Percentiles rank a stretch among this genome's conserved stretches.
Conservation (phyloP, 352 stramenopile genomes). For the Globisporangium barbulae region DNA sequence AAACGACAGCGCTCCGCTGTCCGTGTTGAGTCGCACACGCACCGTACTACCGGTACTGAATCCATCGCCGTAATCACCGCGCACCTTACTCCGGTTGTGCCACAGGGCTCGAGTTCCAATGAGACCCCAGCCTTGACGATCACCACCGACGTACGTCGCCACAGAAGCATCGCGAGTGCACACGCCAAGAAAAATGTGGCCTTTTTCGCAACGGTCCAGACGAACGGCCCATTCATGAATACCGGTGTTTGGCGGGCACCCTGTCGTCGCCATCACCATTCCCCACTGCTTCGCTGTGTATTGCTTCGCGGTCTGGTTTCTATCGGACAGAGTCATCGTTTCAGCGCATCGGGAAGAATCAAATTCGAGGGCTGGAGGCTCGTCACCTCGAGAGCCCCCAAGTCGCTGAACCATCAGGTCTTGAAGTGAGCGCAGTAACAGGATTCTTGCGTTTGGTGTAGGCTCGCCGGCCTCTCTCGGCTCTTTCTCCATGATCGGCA, state of each 20-base stretch:
- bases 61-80: slow-evolving; percentile 84
- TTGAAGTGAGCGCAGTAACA: slow-evolving; percentile 79
- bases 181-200: slow-evolving; percentile 88
- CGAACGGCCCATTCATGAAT: slow-evolving; percentile 87
- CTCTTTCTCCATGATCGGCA: slow-evolving; percentile 58
- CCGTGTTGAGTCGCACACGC: slow-evolving; percentile 80
- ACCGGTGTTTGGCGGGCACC: slow-evolving; percentile 78
- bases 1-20: slow-evolving; percentile 85
- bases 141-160: slow-evolving; percentile 85
- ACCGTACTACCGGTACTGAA: slow-evolving; percentile 87
- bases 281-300: slow-evolving; percentile 90
- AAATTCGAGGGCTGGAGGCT: slow-evolving; percentile 81
- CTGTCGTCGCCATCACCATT: slow-evolving; percentile 87
- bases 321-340: slow-evolving; percentile 86
- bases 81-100: slow-evolving; percentile 89
- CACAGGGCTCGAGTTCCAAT: slow-evolving; percentile 87
- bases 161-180: slow-evolving; percentile 84
- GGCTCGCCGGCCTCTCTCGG: slow-evolving; percentile 14
- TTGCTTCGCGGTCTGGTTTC: slow-evolving; percentile 83
- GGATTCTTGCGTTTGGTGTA: slow-evolving; percentile 41
- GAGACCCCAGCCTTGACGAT: slow-evolving; percentile 86
- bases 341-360: slow-evolving; percentile 83
- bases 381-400: slow-evolving; percentile 65
- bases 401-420: slow-evolving; percentile 83
- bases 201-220: slow-evolving; percentile 87